Evolutionary conservation across 208 protist species (phyloP).

Genomic region (Leishmania gerbilli): DNA sequence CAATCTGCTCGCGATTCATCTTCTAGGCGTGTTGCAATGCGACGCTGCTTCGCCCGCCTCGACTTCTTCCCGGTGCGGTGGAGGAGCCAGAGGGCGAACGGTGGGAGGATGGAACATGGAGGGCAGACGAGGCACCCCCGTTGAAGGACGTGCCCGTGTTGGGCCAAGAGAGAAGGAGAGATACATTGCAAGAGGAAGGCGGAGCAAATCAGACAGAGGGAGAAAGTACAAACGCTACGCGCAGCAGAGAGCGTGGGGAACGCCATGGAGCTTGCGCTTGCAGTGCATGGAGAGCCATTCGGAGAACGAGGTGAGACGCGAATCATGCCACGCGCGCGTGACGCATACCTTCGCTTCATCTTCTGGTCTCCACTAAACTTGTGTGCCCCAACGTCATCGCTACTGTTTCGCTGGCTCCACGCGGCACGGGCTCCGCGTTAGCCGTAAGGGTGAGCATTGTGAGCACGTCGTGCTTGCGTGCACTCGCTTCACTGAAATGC

Average conservation of each 20-base stretch:
- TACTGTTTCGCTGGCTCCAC: not conserved
- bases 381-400: not conserved
- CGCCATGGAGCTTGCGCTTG: not conserved
- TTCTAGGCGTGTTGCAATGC: not conserved
- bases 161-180: not conserved
- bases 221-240: not conserved
- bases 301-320: not conserved
- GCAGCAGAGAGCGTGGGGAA: not conserved
- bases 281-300: not conserved
- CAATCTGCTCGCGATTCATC: slow-evolving; percentile 73
- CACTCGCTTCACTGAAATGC: not conserved
- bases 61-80: not conserved
- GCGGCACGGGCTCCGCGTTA: not conserved
- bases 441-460: not conserved
- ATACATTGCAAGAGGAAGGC: not conserved
- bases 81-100: not conserved
- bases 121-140: not conserved
- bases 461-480: not conserved
- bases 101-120: not conserved
- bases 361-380: not conserved
- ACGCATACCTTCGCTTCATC: not conserved
- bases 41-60: not conserved
- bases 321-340: not conserved
- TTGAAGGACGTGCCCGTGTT: not conserved
- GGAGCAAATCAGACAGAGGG: not conserved